Percentiles rank a stretch among this genome's conserved stretches.
phyloP scores from a whole-genome alignment of 2,329 filamentous ascomycete species.

The Huntiella decipiens region DNA sequence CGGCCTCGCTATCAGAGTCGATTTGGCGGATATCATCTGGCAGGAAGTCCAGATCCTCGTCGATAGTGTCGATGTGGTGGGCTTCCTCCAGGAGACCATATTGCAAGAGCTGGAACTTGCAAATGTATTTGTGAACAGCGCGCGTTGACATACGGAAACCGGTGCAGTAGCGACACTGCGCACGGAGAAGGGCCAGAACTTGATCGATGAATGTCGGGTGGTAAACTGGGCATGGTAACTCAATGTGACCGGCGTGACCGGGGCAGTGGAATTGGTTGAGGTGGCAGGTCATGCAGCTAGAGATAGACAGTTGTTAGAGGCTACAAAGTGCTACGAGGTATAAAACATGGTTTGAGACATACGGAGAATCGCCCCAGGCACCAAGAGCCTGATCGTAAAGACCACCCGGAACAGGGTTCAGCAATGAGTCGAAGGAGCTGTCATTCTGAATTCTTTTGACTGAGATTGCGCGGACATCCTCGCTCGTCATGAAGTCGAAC shows the following conservation, averaged over 20 bases:
- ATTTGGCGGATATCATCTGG: conserved; percentile 19
- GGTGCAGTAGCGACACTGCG: conserved; percentile 82
- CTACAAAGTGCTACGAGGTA: not conserved
- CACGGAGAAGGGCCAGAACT: conserved; percentile 62
- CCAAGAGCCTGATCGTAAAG: conserved; percentile 85
- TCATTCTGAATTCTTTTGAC: conserved; percentile 89
- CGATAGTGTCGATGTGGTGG: conserved; percentile 33
- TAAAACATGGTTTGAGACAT: conserved; percentile 15
- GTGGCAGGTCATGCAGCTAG: conserved; percentile 81
- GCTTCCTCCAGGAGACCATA: conserved; percentile 62
- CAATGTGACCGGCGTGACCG: conserved; percentile 87
- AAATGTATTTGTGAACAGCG: conserved; percentile 59
- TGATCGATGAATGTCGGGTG: conserved; percentile 96
- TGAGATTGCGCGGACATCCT: conserved; percentile 75
- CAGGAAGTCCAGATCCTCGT: conserved; percentile 27
- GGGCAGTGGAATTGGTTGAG: conserved; percentile 66
- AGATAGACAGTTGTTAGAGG: conserved; percentile 3
- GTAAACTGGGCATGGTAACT: conserved; percentile 82
- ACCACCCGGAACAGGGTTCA: conserved; percentile 77
- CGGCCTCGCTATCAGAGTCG: conserved; percentile 38
- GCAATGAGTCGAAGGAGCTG: conserved; percentile 78
- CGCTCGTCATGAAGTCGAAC: conserved; percentile 65
- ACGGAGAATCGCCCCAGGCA: conserved; percentile 73
- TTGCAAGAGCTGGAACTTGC: conserved; percentile 71
- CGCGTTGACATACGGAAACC: conserved; percentile 61